Evolutionary conservation across 441 rosid species (phyloP), one percentile per base, ranked within the genome.

Genomic region (Macaranga tanarius): DNA sequence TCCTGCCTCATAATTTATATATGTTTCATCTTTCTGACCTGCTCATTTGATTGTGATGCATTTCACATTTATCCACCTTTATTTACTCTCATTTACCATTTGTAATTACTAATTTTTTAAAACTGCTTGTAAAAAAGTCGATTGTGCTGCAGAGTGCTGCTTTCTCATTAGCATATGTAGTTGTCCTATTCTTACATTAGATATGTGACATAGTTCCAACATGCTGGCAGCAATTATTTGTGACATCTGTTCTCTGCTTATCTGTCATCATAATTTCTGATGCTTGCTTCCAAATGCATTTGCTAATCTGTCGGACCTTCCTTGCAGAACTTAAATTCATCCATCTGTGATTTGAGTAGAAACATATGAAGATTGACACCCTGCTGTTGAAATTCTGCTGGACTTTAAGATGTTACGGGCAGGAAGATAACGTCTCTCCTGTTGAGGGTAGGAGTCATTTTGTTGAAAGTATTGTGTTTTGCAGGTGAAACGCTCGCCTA

Each of bases 311-410:
- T 20, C 3, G 19, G 55, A 44, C 59, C 45, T 50, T 60, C 31
- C 51, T 75, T 81, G 81, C 81, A 79, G 83, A 70, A 59, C 62
- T 60, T 26, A 56, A 44, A 57, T 59, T 28, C 12, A 12, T 75
- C 28, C 60, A 51, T 48, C 47, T 20, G 17, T 22, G 44, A 10
- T 1, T 25, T 4, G 47, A 68, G 70, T 60, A 51, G 61, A 70
- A 70, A 48, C 60, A n/a, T 48, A 23, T 15, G 54, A 57, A 62
- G 69, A 78, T 62, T 54, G 42, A 50, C 71, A 65, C 1, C 57
- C 56, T 74, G 77, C 65, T 74, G 52, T 62, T 28, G 48, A 31
- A 73, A 72, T 63, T 40, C 69, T 58, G 73, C 31, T 67, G 61
- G 73, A 25, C 50, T 23, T 28, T 65, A 8, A 65, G 55, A 22